These are phyloP conservation scores for Yamadazyma blattariae DNA, from an alignment of 1,139 yeast species.

Conservation along the genomic window DNA sequence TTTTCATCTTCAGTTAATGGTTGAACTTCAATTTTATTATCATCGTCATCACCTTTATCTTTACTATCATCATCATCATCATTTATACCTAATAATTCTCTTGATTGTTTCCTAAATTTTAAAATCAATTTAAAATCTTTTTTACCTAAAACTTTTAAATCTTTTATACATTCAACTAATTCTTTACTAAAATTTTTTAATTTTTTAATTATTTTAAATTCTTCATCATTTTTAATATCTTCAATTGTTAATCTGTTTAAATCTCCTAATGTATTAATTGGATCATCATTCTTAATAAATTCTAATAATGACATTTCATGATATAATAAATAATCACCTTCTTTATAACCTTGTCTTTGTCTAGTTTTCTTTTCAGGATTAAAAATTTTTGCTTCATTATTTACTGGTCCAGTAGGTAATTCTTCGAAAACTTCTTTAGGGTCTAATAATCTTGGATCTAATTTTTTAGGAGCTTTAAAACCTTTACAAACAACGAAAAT, in stretches of 20 bases:
- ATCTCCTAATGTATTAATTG: conserved; percentile 78
- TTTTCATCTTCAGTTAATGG: conserved; percentile 84
- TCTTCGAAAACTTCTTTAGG: conserved; percentile 95
- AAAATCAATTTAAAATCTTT: conserved; percentile 85
- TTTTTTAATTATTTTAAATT: conserved; percentile 56
- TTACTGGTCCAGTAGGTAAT: conserved; percentile 69
- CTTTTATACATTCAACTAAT: conserved; percentile 78
- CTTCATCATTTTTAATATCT: conserved; percentile 54
- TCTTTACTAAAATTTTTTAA: conserved; percentile 77
- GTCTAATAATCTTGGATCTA: conserved; percentile 90
- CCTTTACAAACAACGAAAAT: conserved; percentile 96
- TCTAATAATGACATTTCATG: conserved; percentile 76
- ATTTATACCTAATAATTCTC: conserved; percentile 74
- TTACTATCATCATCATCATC: conserved; percentile 40
- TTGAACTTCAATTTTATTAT: conserved; percentile 55
- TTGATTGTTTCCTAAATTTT: conserved; percentile 85
- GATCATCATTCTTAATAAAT: conserved; percentile 75
- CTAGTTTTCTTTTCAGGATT: conserved; percentile 91
- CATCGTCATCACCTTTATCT: conserved; percentile 51
- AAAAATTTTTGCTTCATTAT: conserved; percentile 87
- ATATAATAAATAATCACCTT: conserved; percentile 79
- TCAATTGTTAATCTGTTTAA: conserved; percentile 54
- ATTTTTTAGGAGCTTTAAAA: conserved; percentile 91
- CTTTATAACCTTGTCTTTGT: conserved; percentile 96
- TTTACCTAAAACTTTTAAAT: conserved; percentile 88